These are phyloP conservation scores for Ogataea minuta DNA, from an alignment of 805 yeast species.

Conservation along the genomic window DNA sequence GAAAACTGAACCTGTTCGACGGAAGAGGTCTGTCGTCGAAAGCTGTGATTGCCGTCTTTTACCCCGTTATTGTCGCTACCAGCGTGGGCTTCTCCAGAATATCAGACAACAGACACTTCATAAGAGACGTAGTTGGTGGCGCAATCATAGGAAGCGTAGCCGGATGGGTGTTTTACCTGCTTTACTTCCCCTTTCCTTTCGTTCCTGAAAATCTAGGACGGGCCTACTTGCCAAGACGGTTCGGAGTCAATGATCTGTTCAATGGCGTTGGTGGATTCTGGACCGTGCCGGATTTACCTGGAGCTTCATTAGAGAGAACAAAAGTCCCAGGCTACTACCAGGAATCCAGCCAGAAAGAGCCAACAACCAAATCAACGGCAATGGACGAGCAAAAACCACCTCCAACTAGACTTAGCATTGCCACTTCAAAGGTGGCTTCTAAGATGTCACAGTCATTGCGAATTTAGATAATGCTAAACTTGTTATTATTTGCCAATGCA, in stretches of 20 bases:
- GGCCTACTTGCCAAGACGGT: slow-evolving; percentile 44
- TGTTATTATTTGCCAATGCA: slow-evolving; percentile 78
- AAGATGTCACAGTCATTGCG: slow-evolving; percentile 5
- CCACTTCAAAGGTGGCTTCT: slow-evolving; percentile 8
- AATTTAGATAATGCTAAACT: not conserved
- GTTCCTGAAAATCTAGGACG: slow-evolving; percentile 34
- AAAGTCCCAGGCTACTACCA: slow-evolving; percentile 21
- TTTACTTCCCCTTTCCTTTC: slow-evolving; percentile 41
- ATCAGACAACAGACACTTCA: slow-evolving; percentile 48
- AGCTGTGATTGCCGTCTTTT: slow-evolving; percentile 30
- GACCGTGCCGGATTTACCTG: slow-evolving; percentile 34
- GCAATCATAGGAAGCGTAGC: slow-evolving; percentile 35
- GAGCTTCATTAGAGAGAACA: slow-evolving; percentile 26
- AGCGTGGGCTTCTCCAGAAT: slow-evolving; percentile 40
- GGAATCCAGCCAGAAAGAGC: slow-evolving; percentile 4
- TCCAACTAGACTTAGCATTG: slow-evolving; percentile 10
- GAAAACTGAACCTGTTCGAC: slow-evolving; percentile 37
- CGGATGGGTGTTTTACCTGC: slow-evolving; percentile 37
- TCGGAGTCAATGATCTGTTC: slow-evolving; percentile 25
- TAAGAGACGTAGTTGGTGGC: slow-evolving; percentile 41
- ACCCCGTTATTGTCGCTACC: slow-evolving; percentile 37
- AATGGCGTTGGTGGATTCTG: slow-evolving; percentile 38
- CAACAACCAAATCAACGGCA: not conserved
- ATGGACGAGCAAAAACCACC: slow-evolving; percentile 9
- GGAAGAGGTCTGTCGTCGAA: slow-evolving; percentile 37